Evolutionary conservation across 257 asterid genomes (phyloP), one percentile per base, ranked within the genome.

Genomic region (Capsicum baccatum): DNA sequence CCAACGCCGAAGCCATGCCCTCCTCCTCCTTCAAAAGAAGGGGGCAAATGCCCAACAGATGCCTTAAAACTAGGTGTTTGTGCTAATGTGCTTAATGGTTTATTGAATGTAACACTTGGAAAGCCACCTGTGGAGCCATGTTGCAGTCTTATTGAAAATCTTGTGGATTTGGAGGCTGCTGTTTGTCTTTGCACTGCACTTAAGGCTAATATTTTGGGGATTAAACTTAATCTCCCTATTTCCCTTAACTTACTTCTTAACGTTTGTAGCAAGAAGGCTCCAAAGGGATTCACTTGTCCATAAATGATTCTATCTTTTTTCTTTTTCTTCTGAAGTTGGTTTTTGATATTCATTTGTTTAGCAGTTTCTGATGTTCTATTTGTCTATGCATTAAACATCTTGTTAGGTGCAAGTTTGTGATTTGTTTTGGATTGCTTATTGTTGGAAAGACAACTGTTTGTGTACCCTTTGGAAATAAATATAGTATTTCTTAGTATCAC

Each of bases 141-240:
- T 42, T 91, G 97, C 85, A 64, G 68, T 58, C 93, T 92, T 55
- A 59, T 92, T 59, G 59, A 73, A 76, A 93, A 92, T 6, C 87
- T 93, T 66, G 89, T 79, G 17, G 94, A 93, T 26, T 83, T 90
- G 3, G 94, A 92, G 47, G 95, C 94, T 0, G 97, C 94, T 3
- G 84, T 83, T 48, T 92, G 95, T 87, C 92, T 93, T 66, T 93
- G 97, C 91, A 93, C 92, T 9, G 95, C 95, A 71, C 86, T 93
- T 76, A 91, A 87, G 79, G 94, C 95, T 3, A 92, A 92, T 8
- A 11, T 91, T 85, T 83, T 93, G 83, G 94, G 95, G 8, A 91
- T 91, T 60, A 88, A 92, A 88, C 91, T 92, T 26, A 89, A 91
- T 70, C 60, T 92, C 76, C 94, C 95, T n/a, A 26, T 91, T 86